Evolutionary conservation across 371 early-diverging fungal species (phyloP), one percentile per base, ranked within the genome.

Genomic region (Mucor piriformis): DNA sequence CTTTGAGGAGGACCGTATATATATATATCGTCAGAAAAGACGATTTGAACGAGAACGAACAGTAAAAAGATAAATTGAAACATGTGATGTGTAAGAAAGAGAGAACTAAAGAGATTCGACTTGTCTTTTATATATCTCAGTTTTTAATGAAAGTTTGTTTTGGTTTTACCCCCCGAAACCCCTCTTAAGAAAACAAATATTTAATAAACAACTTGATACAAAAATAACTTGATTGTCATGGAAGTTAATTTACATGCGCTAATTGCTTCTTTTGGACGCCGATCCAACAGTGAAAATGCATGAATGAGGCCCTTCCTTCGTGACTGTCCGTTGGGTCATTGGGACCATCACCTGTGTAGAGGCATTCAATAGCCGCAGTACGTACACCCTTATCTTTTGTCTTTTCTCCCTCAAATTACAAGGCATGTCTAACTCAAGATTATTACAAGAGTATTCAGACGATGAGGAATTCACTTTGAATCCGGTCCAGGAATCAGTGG

Each of bases 1-100:
- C 52, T 29, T 8, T 21, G 32, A 10, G 65, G 51, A 6, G 74
- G 72, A n/a, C 67, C 61, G 38, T 72, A 47, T 11, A 73, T 64
- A 23, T 57, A 49, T 33, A 77, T 67, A 18, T 66, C 67, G 52
- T 77, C 77, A 13, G 67, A 66, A 15, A 47, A 43, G 18, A 57
- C 29, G 4, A 47, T 8, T 16, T n/a, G 20, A 20, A 49, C 20
- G 7, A 57, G 16, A 11, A 24, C 6, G 29, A 37, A 29, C 13
- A 59, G 8, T 8, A 59, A 11, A 7, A 32, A 16, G 12, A 35
- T 27, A 20, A 12, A 18, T 20, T 59, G 51, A 20, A 59, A 35
- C 52, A 59, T 58, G 27, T 27, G 23, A 16, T 42, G 16, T 24
- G 13, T 21, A 24, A 24, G 24, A 24, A 46, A 24, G 18, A 18